phyloP scores from a whole-genome alignment of 148 eudicot genomes.

The Heliosperma pusillum region DNA sequence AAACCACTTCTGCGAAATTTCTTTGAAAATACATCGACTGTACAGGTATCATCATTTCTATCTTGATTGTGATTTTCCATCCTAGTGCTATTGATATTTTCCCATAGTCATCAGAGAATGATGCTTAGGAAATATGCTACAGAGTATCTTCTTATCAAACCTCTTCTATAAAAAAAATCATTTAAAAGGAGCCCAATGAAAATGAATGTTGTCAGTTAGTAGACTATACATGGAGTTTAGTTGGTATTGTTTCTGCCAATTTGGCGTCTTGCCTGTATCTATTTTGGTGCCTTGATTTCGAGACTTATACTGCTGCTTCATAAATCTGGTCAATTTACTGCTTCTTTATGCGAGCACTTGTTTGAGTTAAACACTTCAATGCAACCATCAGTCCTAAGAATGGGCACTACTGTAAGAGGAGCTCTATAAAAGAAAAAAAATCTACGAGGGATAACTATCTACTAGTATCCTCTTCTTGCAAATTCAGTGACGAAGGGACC shows the following conservation, averaged over 20 bases:
- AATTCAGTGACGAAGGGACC: too few relatives aligned
- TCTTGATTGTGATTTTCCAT: not conserved
- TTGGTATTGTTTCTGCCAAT: not conserved
- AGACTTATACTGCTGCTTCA: not conserved
- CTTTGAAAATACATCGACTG: constrained; percentile 91
- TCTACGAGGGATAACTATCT: too few relatives aligned
- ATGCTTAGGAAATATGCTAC: not conserved
- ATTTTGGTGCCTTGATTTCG: not conserved
- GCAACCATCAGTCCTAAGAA: not conserved
- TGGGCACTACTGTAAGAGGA: too few relatives aligned
- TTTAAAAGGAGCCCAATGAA: too few relatives aligned
- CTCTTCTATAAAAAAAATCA: too few relatives aligned
- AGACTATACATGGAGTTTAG: not conserved
- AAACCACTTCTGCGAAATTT: constrained; percentile 85
- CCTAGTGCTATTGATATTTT: not conserved
- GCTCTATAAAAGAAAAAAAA: too few relatives aligned
- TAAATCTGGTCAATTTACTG: not conserved
- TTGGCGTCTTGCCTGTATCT: not conserved
- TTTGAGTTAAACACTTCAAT: not conserved
- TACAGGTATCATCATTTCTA: constrained; percentile 54
- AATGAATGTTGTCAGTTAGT: too few relatives aligned
- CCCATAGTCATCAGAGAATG: not conserved
- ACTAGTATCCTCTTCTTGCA: too few relatives aligned
- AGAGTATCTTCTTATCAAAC: too few relatives aligned
- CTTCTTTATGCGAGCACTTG: not conserved